A percentile compares a stretch with the other conserved stretches of the same genome.
phyloP scores from a whole-genome alignment of 768 basidiomycete species.

The Xanthoconium stramineum region DNA sequence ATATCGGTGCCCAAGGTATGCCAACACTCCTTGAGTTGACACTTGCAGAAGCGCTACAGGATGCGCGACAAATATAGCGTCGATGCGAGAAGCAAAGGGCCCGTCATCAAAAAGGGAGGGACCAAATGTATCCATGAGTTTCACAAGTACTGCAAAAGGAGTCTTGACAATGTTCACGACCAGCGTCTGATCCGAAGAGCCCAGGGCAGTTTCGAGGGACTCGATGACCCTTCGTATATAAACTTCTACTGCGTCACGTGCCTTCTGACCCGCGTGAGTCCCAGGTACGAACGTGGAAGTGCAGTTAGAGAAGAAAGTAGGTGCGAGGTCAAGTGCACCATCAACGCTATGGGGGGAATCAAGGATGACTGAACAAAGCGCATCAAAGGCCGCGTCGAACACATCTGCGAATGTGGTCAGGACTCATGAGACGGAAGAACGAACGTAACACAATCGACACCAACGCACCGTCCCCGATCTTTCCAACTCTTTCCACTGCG shows the following conservation, averaged over 20 bases:
- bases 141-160: conserved; percentile 33
- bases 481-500: conserved; percentile 41
- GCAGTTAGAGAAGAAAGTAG: conserved; percentile 47
- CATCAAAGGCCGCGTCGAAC: conserved; percentile 49
- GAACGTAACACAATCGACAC: conserved; percentile 18
- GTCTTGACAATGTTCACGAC: background rate
- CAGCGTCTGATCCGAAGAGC: background rate
- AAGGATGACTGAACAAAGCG: conserved; percentile 29
- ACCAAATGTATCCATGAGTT: conserved; percentile 52
- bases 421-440: conserved; percentile 25
- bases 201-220: conserved; percentile 16
- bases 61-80: conserved; percentile 40
- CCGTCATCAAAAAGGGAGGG: conserved; percentile 45
- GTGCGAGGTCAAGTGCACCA: conserved; percentile 31
- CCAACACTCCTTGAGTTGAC: conserved; percentile 44
- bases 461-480: conserved; percentile 40
- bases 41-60: conserved; percentile 38
- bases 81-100: conserved; percentile 41
- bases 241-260: conserved; percentile 6
- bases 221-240: conserved; percentile 26
- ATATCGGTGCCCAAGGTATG: conserved; percentile 43
- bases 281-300: conserved; percentile 32
- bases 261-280: conserved; percentile 14
- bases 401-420: conserved; percentile 33
- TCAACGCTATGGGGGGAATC: background rate